Percentiles rank a stretch among this genome's conserved stretches.
These are phyloP conservation scores for Urostyla sp. DNA, from an alignment of 73 alveolate genomes.

Conservation along the genomic window DNA sequence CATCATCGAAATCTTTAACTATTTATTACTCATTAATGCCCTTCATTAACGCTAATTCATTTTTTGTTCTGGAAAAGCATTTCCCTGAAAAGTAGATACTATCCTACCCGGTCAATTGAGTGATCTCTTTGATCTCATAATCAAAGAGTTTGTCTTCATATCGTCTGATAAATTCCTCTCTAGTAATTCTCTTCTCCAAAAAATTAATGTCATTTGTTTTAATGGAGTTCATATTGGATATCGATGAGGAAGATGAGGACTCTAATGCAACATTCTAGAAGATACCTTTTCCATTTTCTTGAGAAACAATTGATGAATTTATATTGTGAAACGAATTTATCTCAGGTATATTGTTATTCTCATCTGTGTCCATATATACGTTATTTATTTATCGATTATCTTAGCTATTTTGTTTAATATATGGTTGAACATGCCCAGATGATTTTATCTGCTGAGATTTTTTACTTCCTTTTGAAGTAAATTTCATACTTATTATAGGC, in stretches of 20 bases:
- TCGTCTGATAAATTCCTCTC: not conserved
- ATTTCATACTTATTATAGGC: too few species aligned
- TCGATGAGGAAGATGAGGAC: too few species aligned
- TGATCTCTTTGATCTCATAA: conserved; percentile 8
- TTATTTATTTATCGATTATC: too few species aligned
- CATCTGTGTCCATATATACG: too few species aligned
- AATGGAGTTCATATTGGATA: not conserved
- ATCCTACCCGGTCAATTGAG: not conserved
- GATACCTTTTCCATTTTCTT: too few species aligned
- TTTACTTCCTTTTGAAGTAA: too few species aligned
- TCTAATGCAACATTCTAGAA: too few species aligned
- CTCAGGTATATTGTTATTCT: not conserved
- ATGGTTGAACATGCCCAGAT: too few species aligned
- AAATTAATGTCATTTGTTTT: not conserved
- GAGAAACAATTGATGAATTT: too few species aligned
- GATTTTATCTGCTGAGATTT: too few species aligned
- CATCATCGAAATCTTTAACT: conserved; percentile 29
- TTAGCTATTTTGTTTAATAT: too few species aligned
- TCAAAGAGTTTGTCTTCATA: not conserved
- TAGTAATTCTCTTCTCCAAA: not conserved
- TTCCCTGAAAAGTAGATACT: conserved; percentile 1
- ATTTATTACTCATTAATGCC: conserved; percentile 6
- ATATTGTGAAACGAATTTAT: not conserved
- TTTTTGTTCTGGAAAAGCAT: not conserved
- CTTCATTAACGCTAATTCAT: not conserved